phyloP scores from a whole-genome alignment of 2,329 filamentous ascomycete species.

The Neoarthrinium moseri region DNA sequence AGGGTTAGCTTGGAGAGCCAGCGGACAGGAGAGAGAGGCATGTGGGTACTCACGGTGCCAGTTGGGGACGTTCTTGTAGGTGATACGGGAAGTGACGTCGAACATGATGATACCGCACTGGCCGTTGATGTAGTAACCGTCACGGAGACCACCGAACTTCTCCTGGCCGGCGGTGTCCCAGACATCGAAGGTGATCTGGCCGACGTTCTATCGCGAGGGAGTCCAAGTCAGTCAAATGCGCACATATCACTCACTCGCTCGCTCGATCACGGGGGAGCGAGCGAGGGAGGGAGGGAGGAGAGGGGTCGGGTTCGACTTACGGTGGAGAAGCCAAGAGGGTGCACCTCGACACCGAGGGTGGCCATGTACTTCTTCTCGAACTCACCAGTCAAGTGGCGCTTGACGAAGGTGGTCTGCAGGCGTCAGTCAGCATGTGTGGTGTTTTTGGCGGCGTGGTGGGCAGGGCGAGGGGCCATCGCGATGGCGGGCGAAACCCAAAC shows the following conservation, averaged over 20 bases:
- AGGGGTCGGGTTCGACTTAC: slow-evolving; percentile 59
- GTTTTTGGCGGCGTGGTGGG: not conserved
- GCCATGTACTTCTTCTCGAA: slow-evolving; percentile 99
- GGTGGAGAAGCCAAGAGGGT: slow-evolving; percentile 96
- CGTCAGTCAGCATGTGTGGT: slow-evolving; percentile 11
- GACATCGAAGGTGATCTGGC: slow-evolving; percentile 96
- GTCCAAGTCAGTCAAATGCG: slow-evolving; percentile 23
- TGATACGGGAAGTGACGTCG: slow-evolving; percentile 98
- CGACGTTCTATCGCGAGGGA: slow-evolving; percentile 67
- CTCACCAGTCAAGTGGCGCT: slow-evolving; percentile 99
- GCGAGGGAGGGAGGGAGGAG: slow-evolving; percentile 1
- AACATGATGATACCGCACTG: slow-evolving; percentile 99
- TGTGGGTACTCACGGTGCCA: slow-evolving; percentile 83
- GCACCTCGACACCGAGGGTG: slow-evolving; percentile 98
- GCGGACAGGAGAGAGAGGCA: too few species aligned
- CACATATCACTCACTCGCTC: too few species aligned
- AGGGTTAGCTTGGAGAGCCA: too few species aligned
- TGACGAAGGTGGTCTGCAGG: slow-evolving; percentile 95
- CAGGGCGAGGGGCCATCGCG: not conserved
- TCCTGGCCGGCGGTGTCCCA: slow-evolving; percentile 99
- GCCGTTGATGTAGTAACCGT: slow-evolving; percentile 99
- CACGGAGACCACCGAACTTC: slow-evolving; percentile 98
- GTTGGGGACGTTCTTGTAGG: slow-evolving; percentile 99
- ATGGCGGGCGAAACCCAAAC: too few species aligned
- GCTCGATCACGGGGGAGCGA: too few species aligned